These are phyloP conservation scores for Ophiostoma ips DNA, from an alignment of 2,329 filamentous ascomycete species.

Conservation along the genomic window DNA sequence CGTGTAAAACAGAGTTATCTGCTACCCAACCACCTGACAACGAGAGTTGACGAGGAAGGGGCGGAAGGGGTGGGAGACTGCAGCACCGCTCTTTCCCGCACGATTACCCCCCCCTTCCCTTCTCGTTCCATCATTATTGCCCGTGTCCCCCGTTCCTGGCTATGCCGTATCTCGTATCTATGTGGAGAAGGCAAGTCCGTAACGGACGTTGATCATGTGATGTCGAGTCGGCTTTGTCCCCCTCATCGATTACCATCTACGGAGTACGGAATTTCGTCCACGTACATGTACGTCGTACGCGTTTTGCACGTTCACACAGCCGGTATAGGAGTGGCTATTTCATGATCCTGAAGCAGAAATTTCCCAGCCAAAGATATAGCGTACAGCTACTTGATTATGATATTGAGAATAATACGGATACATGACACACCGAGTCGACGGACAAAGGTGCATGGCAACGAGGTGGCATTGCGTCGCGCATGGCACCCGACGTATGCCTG, in stretches of 20 bases:
- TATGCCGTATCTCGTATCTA: neutral
- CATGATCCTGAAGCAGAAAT: too few relatives aligned
- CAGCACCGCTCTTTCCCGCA: neutral
- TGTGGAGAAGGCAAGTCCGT: too few relatives aligned
- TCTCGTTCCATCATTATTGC: neutral
- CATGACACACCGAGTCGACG: neutral
- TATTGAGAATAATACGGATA: neutral
- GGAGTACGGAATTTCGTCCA: too few relatives aligned
- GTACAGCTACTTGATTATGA: neutral
- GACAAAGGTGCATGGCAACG: neutral
- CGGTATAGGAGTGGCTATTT: too few relatives aligned
- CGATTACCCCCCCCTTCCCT: too few relatives aligned
- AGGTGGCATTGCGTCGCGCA: neutral
- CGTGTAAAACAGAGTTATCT: neutral
- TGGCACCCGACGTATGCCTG: neutral
- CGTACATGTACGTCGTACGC: too few relatives aligned
- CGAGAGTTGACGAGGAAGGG: constrained; percentile 3
- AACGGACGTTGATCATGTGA: neutral
- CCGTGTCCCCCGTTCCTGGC: neutral
- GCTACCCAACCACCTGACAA: constrained; percentile 12
- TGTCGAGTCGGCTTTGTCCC: too few relatives aligned
- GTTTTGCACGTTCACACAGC: too few relatives aligned
- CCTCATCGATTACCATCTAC: too few relatives aligned
- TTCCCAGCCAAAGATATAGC: too few relatives aligned
- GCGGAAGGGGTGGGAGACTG: neutral